Base-by-base conservation (phyloP, 345 rosid species). In the Brassica juncea region DNA sequence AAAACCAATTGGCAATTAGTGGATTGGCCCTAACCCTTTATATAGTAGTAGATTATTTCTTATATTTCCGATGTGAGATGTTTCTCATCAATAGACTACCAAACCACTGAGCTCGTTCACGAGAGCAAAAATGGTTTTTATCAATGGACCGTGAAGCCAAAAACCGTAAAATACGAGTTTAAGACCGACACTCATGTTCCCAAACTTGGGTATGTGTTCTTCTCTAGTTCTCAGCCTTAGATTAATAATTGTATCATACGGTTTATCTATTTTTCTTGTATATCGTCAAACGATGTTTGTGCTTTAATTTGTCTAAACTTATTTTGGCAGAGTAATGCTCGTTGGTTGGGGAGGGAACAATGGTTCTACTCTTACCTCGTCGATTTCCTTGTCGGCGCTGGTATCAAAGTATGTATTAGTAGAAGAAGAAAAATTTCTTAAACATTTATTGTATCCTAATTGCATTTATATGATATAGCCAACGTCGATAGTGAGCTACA, bases 331-430 rank as follows among this genome's bases (percentile, higher is more conserved):
- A 86, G 97, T 95, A 66, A 86, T 95, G 98, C 97, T 95, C 59
- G 99, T 90, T 47, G 98, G 99, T 2, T 95, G 98, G 98, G 99
- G 97, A 14, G 98, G 98, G 66, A 93, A 95, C 89, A 95, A 95
- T 57, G 99, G 97, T 16, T 87, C 90, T 2, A 91, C 99, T 95
- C 98, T 10, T 96, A 91, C 2, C 85, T 91, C 32, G 98, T 95
- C 15, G 97, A 95, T 87, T 95, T 95, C 84, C 96, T 93, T 77
- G 98, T 95, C 23, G 97, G 98, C 2, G 99, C 99, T 11, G 99
- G 99, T 55, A 95, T 95, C 82, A 95, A 95, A 91, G 99, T 92
- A 81, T 4, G 6, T 42, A 30, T 14, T 5, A 42, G 11, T 11
- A 42, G 8, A 42, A 21, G 35, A 54, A 54, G 0, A 2, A 4